Base-by-base conservation (phyloP, 208 protist species). In the Porcisia hertigi region DNA sequence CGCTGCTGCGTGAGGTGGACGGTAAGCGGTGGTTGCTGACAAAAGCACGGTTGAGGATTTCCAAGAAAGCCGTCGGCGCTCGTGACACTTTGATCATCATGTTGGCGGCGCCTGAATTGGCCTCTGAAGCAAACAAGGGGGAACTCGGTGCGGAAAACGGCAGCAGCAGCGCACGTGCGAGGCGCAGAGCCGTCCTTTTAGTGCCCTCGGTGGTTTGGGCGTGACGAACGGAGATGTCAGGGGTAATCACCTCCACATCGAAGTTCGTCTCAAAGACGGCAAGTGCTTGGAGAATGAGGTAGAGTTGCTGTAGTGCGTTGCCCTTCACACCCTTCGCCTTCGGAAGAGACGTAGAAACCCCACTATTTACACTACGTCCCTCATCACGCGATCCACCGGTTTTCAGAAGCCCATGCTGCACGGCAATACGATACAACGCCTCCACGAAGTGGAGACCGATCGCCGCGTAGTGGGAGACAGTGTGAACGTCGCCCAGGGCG, bases 1-100 rank as follows among this genome's bases (percentile, higher is more conserved):
- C 71, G 39, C 79, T 81, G 66, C 77, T 83, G 49, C 89, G 86
- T 47, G 85, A 77, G 0, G 86, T 84, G 20, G 82, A 72, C 1
- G 89, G 89, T 20, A 91, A 62, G 16, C 86, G 84, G 47, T 83
- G 57, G 73, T 84, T 84, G 76, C 86, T 91, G 78, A 86, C 91
- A 75, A 88, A 91, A 30, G 76, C 63, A 41, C 73, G 79, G 67
- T 93, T 93, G 0, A 93, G 66, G n/a, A 90, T 83, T 62, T 89
- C 86, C 2, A 93, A 70, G 60, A 93, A 86, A 6, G 60, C 18
- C 1, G 87, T 91, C 30, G 89, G 89, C 2, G 76, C 78, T 53
- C 73, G 62, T 3, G 69, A 25, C 8, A 91, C 23, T 53, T 72
- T 66, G 16, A 89, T 11, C 39, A 76, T 77, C 16, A 91, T 39